Evolutionary conservation across 768 basidiomycete species (phyloP).

Genomic region (Boletellus sp.): DNA sequence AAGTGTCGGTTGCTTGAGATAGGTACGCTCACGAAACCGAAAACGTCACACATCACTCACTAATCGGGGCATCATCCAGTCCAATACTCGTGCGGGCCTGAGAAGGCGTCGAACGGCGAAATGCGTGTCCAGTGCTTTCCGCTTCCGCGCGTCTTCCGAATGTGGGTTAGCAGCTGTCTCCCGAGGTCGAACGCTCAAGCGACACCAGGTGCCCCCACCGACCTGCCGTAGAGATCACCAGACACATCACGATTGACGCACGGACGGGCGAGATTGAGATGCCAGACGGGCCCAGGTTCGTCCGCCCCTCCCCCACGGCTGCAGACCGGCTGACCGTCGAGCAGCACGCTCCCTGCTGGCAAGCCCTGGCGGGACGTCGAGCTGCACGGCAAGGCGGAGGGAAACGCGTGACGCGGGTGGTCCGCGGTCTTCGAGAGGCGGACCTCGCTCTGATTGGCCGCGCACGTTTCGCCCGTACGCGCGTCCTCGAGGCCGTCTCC

Average conservation of each 20-base stretch:
- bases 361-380: conserved; percentile 34
- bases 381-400: conserved; percentile 16
- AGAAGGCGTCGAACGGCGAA: conserved; percentile 26
- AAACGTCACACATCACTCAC: conserved; percentile 3
- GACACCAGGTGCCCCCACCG: conserved; percentile 55
- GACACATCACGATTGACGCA: conserved; percentile 45
- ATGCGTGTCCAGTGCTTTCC: conserved; percentile 59
- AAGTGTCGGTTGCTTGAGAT: conserved; percentile 66
- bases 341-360: conserved; percentile 31
- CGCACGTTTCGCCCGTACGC: conserved; percentile 22
- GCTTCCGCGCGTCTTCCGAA: conserved; percentile 66
- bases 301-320: conserved; percentile 12
- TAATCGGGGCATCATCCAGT: conserved; percentile 25
- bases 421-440: conserved; percentile 21
- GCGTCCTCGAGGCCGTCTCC: conserved; percentile 20
- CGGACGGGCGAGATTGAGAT: conserved; percentile 49
- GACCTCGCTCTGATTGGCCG: conserved; percentile 13
- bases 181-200: conserved; percentile 3
- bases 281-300: conserved; percentile 42
- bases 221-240: conserved; percentile 71
- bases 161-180: conserved; percentile 43
- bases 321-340: conserved; percentile 8
- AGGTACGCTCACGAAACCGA: conserved; percentile 14
- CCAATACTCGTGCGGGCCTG: conserved; percentile 61
- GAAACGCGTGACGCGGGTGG: conserved; percentile 11